phyloP scores from a whole-genome alignment of 2,329 filamentous ascomycete genomes.

The Claviceps citrina region DNA sequence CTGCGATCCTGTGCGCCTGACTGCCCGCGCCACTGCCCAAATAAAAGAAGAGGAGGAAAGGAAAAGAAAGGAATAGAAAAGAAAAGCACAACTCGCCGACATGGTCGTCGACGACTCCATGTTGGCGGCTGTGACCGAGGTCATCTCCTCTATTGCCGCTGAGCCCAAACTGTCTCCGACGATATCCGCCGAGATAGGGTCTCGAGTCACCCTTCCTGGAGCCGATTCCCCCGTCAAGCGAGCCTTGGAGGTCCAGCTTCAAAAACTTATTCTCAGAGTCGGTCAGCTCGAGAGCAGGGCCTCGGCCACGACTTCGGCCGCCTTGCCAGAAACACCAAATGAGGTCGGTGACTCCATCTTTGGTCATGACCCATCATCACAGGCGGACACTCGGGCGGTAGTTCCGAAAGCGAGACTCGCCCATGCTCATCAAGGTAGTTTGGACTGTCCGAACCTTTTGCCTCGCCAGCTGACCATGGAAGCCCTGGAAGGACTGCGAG shows the following conservation, averaged over 20 bases:
- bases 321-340: constrained; percentile 68
- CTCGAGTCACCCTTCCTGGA: constrained; percentile 59
- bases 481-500: constrained; percentile 70
- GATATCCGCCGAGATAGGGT: constrained; percentile 26
- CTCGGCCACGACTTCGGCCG: constrained; percentile 39
- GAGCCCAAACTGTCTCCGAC: constrained; percentile 25
- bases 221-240: constrained; percentile 60
- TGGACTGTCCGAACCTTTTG: constrained; percentile 21
- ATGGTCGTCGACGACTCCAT: constrained; percentile 38
- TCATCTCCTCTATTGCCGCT: constrained; percentile 37
- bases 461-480: constrained; percentile 53
- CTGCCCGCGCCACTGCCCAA: constrained; percentile 10
- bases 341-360: constrained; percentile 54
- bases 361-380: constrained; percentile 33
- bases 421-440: constrained; percentile 24
- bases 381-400: constrained; percentile 25
- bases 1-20: neutral
- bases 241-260: constrained; percentile 67
- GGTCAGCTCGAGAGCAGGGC: constrained; percentile 71
- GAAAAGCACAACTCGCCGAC: constrained; percentile 11
- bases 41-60: neutral
- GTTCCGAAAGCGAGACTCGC: constrained; percentile 30
- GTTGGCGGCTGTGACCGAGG: constrained; percentile 36
- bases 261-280: constrained; percentile 61
- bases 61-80: neutral